Base-by-base conservation (phyloP, 768 basidiomycete species). In the Suillus plorans region DNA sequence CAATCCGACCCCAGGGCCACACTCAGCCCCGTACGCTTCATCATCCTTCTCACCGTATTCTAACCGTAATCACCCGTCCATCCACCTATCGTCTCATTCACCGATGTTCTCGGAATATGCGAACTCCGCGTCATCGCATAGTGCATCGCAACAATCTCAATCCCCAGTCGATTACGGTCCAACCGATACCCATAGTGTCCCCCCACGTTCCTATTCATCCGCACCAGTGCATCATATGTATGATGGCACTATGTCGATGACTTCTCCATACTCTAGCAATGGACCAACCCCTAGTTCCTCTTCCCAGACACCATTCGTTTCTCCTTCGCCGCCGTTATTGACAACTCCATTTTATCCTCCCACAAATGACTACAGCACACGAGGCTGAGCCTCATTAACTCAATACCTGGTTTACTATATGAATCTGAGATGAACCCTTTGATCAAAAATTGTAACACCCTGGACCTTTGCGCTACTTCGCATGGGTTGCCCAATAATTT, bases 311-410 rank as follows among this genome's bases (percentile, higher is more conserved):
- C 58, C 68, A 39, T 70, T 70, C 45, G 61, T 56, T 44, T 66
- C 71, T 4, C 66, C 68, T 10, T 74, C 75, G 7, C 74, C 70
- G 12, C 73, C 75, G 49, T 62, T 74, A 37, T 63, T 72, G 39
- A 73, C 72, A 18, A 71, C 75, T 31, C 69, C 76, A 25, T 79
- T 76, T 65, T 72, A 77, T 56, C 74, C 78, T 22, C 31, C 66
- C 16, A 56, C 62, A 63, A 31, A 60, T 57, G 53, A 45, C 65
- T 47, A 61, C 58, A 31, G 37, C 63, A 10, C 67, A 60, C 44
- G 47, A 61, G 59, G 56, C 55, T 36, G 66, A 52, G 52, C 34
- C 64, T 49, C 69, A 18, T 64, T 47, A 60, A 66, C 34, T 13
- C 63, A 64, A 58, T 22, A 66, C 69, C 69, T 57, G 69, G 68